These are phyloP conservation scores for Dentiscutata heterogama DNA, from an alignment of 371 early-diverging fungal genomes.

Conservation along the genomic window DNA sequence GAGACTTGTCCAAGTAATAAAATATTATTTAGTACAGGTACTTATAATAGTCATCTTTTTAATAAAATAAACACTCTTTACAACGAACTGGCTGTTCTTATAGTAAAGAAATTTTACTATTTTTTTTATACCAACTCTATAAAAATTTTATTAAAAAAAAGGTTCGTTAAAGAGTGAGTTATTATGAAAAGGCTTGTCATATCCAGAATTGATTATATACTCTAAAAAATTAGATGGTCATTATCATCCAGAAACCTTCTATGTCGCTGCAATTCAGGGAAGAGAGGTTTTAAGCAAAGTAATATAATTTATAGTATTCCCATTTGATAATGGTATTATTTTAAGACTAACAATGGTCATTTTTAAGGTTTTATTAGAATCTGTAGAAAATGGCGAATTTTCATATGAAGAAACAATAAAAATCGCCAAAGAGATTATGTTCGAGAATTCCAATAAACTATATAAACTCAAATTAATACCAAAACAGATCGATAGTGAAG, in stretches of 20 bases:
- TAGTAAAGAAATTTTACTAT: background rate
- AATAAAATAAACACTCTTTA: background rate
- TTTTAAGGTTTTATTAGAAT: constrained; percentile 17
- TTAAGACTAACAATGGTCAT: too few relatives aligned
- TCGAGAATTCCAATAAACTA: constrained; percentile 30
- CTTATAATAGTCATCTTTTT: too few relatives aligned
- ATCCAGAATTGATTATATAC: background rate
- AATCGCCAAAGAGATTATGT: constrained; percentile 31
- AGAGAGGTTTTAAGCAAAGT: constrained; percentile 28
- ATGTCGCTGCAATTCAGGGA: constrained; percentile 25
- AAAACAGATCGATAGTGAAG: background rate
- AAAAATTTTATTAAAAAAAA: too few relatives aligned
- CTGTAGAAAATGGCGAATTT: constrained; percentile 12
- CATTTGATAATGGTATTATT: too few relatives aligned
- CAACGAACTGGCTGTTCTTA: background rate
- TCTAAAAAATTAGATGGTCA: constrained; percentile 42
- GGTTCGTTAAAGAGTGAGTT: too few relatives aligned
- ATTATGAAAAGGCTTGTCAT: too few relatives aligned
- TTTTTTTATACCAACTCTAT: too few relatives aligned
- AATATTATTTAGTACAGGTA: constrained; percentile 44
- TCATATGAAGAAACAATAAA: constrained; percentile 26
- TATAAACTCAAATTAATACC: constrained; percentile 21
- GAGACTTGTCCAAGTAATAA: constrained; percentile 36
- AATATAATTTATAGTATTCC: background rate
- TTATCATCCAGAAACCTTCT: constrained; percentile 29